A percentile compares a stretch with the other conserved stretches of the same genome.
phyloP scores from a whole-genome alignment of 768 basidiomycete species.

The Termitomyces sp. region DNA sequence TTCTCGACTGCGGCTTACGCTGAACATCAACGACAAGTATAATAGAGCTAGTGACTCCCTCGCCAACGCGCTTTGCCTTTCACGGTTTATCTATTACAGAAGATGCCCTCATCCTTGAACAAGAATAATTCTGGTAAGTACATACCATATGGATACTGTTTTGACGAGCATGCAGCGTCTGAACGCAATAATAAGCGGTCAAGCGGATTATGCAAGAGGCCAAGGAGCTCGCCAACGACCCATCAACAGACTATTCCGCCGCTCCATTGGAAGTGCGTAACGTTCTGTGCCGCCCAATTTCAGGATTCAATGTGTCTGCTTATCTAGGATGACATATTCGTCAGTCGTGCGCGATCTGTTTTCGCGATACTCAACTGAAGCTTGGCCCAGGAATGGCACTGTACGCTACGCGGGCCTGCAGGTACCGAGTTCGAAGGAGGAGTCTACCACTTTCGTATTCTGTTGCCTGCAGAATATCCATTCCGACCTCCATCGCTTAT shows the following conservation, averaged over 20 bases:
- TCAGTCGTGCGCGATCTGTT: conserved; percentile 34
- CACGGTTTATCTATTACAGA: background rate
- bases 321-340: conserved; percentile 82
- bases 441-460: conserved; percentile 91
- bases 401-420: conserved; percentile 86
- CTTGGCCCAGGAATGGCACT: conserved; percentile 79
- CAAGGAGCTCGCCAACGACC: conserved; percentile 80
- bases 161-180: background rate
- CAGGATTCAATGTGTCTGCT: conserved; percentile 8
- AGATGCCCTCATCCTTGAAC: conserved; percentile 52
- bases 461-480: conserved; percentile 91
- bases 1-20: background rate
- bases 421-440: conserved; percentile 94
- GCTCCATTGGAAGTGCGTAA: conserved; percentile 69
- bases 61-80: conserved; percentile 50
- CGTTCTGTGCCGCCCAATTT: conserved; percentile 1
- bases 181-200: conserved; percentile 53
- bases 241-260: conserved; percentile 83
- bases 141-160: background rate
- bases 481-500: conserved; percentile 95
- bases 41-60: conserved; percentile 25
- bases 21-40: background rate
- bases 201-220: conserved; percentile 99
- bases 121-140: conserved; percentile 85
- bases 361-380: conserved; percentile 17